Base-by-base conservation (phyloP, 2,329 filamentous ascomycete species). In the Botrytis aclada region DNA sequence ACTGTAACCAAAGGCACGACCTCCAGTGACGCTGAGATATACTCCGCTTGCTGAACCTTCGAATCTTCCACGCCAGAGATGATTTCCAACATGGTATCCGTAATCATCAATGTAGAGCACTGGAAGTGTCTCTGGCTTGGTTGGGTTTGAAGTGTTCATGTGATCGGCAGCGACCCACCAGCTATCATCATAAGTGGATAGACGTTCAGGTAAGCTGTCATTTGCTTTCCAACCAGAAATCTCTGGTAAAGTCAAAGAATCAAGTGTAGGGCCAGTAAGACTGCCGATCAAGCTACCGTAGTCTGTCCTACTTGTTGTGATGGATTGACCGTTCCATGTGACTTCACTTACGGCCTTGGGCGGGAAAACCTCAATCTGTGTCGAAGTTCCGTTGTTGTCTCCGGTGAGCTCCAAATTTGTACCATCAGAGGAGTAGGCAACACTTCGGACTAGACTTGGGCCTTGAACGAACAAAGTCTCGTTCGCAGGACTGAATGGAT, bases 401-500 rank as follows among this genome's bases (percentile, higher is more conserved):
- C 86, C 86, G 0, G 80, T 81, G 2, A 88, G 78, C 8, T 80
- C 77, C 5, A 88, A 79, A 0, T 79, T 82, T 3, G 80, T 79
- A 12, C 79, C 79, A 2, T 81, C 80, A 18, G 77, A 74, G 14
- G 80, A 75, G 7, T 72, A 72, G 18, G 70, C 62, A 45, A 84
- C 84, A 1, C 82, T 83, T 7, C 87, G 85, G 10, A 88, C 84
- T 6, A 88, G 82, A 62, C 87, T 87, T 0, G 86, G 85, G 0
- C 86, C 86, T 34, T 86, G 84, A 3, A 88, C 82, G 20, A 88
- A 79, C 7, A 88, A 85, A n/a, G 76, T 78, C 25, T 76, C 75
- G n/a, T 78, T 77, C 18, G 77, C 77, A 4, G 77, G 76, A 10
- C 76, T 75, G 51, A 71, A 76, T 25, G 77, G 77, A 73, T 88